Evolutionary conservation across 495 filamentous ascomycete species (phyloP).

Genomic region (Astrocystis sublimbata): DNA sequence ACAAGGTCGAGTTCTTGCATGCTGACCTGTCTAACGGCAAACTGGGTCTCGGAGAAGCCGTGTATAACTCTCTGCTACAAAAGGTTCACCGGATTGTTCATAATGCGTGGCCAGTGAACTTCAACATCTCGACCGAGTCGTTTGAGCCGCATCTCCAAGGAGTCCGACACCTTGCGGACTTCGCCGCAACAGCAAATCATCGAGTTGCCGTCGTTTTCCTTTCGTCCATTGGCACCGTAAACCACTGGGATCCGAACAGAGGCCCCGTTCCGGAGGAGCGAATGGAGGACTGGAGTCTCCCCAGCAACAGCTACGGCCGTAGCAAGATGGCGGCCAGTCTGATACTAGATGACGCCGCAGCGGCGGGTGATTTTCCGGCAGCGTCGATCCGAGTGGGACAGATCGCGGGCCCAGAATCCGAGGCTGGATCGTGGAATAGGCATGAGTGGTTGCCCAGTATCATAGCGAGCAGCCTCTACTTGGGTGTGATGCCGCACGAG

Average conservation of each 20-base stretch:
- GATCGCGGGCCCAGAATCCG: conserved; percentile 47
- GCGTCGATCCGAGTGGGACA: conserved; percentile 54
- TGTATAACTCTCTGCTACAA: conserved; percentile 36
- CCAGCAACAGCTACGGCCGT: conserved; percentile 51
- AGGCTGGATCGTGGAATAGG: conserved; percentile 50
- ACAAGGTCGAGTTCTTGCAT: conserved; percentile 47
- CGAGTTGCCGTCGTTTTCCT: conserved; percentile 50
- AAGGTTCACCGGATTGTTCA: conserved; percentile 52
- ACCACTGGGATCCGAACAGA: conserved; percentile 26
- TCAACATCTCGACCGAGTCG: conserved; percentile 51
- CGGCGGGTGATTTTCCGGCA: conserved; percentile 33
- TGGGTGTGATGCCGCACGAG: conserved; percentile 39
- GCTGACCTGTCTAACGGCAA: conserved; percentile 42
- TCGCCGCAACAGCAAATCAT: conserved; percentile 38
- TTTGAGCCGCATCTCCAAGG: conserved; percentile 54
- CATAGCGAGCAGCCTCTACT: conserved; percentile 39
- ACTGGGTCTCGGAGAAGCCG: conserved; percentile 39
- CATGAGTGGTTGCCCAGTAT: conserved; percentile 59
- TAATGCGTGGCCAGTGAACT: conserved; percentile 61
- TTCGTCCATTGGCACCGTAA: conserved; percentile 47
- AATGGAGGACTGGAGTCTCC: conserved; percentile 34
- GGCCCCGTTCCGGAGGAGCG: conserved; percentile 41
- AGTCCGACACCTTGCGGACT: conserved; percentile 51
- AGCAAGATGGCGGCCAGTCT: conserved; percentile 53
- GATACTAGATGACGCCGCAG: conserved; percentile 43